Percentiles rank a stretch among this genome's conserved stretches.
These are phyloP conservation scores for Ordospora pajunii DNA, from an alignment of 371 early-diverging fungal species.

Conservation along the genomic window DNA sequence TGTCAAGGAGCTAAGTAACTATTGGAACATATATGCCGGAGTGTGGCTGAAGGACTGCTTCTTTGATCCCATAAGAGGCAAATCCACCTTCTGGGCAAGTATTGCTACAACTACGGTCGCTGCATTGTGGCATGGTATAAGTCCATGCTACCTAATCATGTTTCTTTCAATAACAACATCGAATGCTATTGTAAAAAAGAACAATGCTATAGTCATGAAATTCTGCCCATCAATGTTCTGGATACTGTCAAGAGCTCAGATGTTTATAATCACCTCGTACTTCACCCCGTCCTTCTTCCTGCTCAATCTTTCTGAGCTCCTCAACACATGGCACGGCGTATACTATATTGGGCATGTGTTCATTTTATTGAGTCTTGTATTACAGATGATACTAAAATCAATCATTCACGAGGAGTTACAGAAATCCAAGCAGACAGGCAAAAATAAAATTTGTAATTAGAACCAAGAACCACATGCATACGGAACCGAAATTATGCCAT, in stretches of 20 bases:
- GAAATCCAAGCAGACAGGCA: neutral
- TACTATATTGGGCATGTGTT: slow-evolving; percentile 44
- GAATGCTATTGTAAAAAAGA: slow-evolving; percentile 15
- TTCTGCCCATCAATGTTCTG: neutral
- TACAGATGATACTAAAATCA: neutral
- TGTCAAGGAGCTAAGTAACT: slow-evolving; percentile 39
- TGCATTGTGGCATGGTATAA: slow-evolving; percentile 46
- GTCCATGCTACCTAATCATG: slow-evolving; percentile 46
- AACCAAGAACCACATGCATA: no score
- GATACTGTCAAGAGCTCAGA: slow-evolving; percentile 21
- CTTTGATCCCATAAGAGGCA: slow-evolving; percentile 30
- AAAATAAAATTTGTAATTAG: no score
- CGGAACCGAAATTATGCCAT: neutral
- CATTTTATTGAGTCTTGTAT: neutral
- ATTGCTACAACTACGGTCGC: slow-evolving; percentile 41
- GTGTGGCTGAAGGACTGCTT: slow-evolving; percentile 47
- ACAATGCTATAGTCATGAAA: slow-evolving; percentile 16
- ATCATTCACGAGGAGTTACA: neutral
- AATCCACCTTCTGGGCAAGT: slow-evolving; percentile 28
- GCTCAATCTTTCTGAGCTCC: slow-evolving; percentile 21
- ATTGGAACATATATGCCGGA: slow-evolving; percentile 49
- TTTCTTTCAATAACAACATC: slow-evolving; percentile 41
- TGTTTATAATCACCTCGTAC: slow-evolving; percentile 45
- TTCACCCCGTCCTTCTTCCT: slow-evolving; percentile 52
- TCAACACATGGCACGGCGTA: slow-evolving; percentile 39